Conservation (phyloP, 169 alveolate species). For the Plasmodium inui region DNA sequence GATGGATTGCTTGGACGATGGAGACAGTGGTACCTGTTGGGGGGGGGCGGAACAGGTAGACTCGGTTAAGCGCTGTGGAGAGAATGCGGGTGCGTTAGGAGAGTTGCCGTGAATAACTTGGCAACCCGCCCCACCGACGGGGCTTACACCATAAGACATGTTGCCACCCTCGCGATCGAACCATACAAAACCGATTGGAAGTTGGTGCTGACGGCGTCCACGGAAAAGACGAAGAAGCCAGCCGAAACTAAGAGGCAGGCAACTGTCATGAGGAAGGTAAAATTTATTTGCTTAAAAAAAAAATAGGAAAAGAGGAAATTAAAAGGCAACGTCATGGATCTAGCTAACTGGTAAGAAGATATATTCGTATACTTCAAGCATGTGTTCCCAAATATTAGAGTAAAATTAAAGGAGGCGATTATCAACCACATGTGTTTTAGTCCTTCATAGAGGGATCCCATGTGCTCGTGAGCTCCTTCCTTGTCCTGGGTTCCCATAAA, state of each 20-base stretch:
- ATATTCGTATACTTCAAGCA: slow-evolving; percentile 55
- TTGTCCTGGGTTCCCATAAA: neutral
- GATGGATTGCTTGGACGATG: slow-evolving; percentile 44
- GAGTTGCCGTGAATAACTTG: neutral
- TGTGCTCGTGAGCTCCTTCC: neutral
- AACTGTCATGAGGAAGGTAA: slow-evolving; percentile 21
- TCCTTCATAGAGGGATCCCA: slow-evolving; percentile 39
- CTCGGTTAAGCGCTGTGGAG: neutral
- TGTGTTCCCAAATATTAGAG: slow-evolving; percentile 47
- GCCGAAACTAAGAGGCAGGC: slow-evolving; percentile 50
- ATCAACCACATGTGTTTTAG: slow-evolving; percentile 42
- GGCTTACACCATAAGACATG: too few relatives aligned
- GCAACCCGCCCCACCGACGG: neutral
- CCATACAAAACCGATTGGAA: slow-evolving; percentile 31
- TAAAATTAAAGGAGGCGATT: slow-evolving; percentile 54
- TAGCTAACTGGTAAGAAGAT: slow-evolving; percentile 53
- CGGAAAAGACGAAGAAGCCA: slow-evolving; percentile 54
- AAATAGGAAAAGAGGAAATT: slow-evolving; percentile 56
- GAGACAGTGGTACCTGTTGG: slow-evolving; percentile 48
- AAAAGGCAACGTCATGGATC: slow-evolving; percentile 73
- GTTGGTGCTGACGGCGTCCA: slow-evolving; percentile 39
- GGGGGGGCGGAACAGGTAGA: neutral
- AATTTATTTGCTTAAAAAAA: slow-evolving; percentile 62
- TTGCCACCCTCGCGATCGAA: neutral
- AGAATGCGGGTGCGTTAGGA: too few relatives aligned